A percentile compares a stretch with the other conserved stretches of the same genome.
phyloP scores from a whole-genome alignment of 2,329 filamentous ascomycete species.

The Karstenula rhodostoma region DNA sequence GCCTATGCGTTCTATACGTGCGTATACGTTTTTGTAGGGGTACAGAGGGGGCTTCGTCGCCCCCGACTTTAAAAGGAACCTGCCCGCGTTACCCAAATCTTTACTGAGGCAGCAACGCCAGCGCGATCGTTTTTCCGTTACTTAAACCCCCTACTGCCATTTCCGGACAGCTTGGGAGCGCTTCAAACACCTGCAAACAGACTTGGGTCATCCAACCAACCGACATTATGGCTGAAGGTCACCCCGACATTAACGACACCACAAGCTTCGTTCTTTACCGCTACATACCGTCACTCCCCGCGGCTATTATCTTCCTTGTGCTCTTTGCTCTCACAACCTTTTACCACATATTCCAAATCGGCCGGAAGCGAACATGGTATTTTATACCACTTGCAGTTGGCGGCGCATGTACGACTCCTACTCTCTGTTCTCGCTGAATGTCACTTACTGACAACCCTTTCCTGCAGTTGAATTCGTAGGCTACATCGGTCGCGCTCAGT shows the following conservation, averaged over 20 bases:
- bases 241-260: conserved; percentile 12
- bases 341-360: conserved; percentile 54
- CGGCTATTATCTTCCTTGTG: conserved; percentile 56
- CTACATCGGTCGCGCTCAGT: conserved; percentile 58
- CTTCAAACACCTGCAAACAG: background rate
- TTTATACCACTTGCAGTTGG: conserved; percentile 62
- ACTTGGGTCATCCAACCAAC: no score
- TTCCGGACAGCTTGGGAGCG: background rate
- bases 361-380: conserved; percentile 58
- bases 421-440: background rate
- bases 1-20: conserved; percentile 10
- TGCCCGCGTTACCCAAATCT: background rate
- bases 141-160: background rate
- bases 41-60: background rate
- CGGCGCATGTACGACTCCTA: conserved; percentile 53
- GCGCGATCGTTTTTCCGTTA: background rate
- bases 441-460: background rate
- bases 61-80: background rate
- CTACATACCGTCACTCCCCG: conserved; percentile 55
- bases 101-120: background rate
- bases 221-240: conserved; percentile 11
- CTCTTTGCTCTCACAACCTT: conserved; percentile 55
- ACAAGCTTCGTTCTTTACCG: conserved; percentile 28
- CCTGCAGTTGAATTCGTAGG: conserved; percentile 60
- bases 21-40: conserved; percentile 1